Evolutionary conservation across 139 green algal genomes (phyloP), one percentile per base, ranked within the genome.

Genomic region (Marvania coccoides): DNA sequence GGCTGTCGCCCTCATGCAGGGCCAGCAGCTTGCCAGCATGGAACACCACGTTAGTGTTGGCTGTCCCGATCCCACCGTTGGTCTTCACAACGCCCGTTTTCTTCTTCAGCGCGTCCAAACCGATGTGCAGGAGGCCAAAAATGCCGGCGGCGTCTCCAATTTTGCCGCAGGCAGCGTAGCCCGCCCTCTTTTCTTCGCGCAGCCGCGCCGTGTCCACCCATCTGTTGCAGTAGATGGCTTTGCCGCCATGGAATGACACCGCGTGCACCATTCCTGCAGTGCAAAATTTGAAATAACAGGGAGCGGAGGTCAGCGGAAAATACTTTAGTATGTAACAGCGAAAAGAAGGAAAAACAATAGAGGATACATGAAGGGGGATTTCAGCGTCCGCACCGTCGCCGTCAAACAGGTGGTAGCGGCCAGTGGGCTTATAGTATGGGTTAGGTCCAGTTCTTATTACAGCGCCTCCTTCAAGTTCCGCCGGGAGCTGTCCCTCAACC

Each of bases 241-340:
- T 65, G 58, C 83, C 84, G 36, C 58, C 71, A 10, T 76, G 69
- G 51, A 94, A 71, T 28, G 74, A 66, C n/a, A 84, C 77, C 0
- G 67, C 74, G 60, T 94, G 88, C 31, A 91, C 36, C 86, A 94
- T 94, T 58, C 84, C 88, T n/a, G n/a, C n/a, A n/a, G n/a, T n/a
- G n/a, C n/a, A n/a, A n/a, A n/a, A n/a, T n/a, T n/a, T n/a, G n/a
- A n/a, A n/a, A n/a, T n/a, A n/a, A n/a, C n/a, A n/a, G n/a, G n/a
- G n/a, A n/a, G n/a, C n/a, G n/a, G n/a, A n/a, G n/a, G n/a, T n/a
- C n/a, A n/a, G n/a, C n/a, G n/a, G n/a, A n/a, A n/a, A n/a, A n/a
- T n/a, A n/a, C n/a, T n/a, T n/a, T n/a, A n/a, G n/a, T n/a, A n/a
- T n/a, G n/a, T n/a, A n/a, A n/a, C n/a, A n/a, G n/a, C n/a, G n/a